Base-by-base conservation (phyloP, 257 asterid species). In the Thymus quinquecostatus region DNA sequence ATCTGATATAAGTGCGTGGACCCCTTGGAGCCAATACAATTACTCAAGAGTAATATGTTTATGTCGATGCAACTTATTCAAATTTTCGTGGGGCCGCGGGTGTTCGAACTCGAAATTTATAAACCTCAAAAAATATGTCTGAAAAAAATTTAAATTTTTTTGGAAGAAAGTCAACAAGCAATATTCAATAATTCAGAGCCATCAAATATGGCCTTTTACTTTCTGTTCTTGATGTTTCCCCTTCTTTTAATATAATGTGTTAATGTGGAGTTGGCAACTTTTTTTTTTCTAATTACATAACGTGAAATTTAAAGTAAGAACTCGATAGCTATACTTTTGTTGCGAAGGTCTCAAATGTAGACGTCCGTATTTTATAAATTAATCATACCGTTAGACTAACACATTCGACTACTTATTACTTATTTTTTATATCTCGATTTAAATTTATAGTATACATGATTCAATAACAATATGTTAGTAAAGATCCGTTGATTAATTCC, bases 191-290 rank as follows among this genome's bases (percentile, higher is more conserved):
- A 32, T 41, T 68, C 40, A 40, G 14, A 55, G 53, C 73, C 73
- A 68, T 48, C 56, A 38, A 68, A 68, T 28, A 48, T 68, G 73
- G 64, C 44, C 28, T 54, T 30, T 47, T 11, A 21, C 8, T 60
- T 34, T 12, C 34, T 5, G 10, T 13, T 36, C 32, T 28, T 56
- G 14, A 56, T 29, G 60, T 28, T 55, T 55, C 3, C 38, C 58
- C 7, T 55, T 29, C 36, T 55, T 55, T 55, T 29, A 2, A 55
- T 55, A 28, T 30, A 10, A 8, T 55, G 32, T 10, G 0, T 55
- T 55, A 28, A 3, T 55, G 61, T 29, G 61, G 61, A 21, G 21
- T 21, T 21, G 21, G 21, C 21, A 0, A 21, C 21, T 21, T 21
- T 21, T 21, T 21, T 21, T 21, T 21, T 21, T 0, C 21, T 21